Evolutionary conservation across 192 early-diverging fungal genomes (phyloP).

Genomic region (Funneliformis mosseae): DNA sequence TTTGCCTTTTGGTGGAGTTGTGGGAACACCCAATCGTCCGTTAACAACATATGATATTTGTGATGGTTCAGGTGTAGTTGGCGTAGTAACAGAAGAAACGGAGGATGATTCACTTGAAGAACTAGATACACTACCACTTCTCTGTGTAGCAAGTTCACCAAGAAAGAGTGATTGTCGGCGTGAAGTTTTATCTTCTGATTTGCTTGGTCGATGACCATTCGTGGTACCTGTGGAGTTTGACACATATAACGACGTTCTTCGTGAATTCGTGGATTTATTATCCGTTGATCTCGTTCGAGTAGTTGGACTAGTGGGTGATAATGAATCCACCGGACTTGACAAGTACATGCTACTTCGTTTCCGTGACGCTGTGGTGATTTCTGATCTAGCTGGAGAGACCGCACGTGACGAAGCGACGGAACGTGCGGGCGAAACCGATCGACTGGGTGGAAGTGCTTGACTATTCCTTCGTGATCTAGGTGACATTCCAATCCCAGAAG

Average conservation of each 20-base stretch:
- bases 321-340: not conserved
- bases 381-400: not conserved
- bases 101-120: constrained; percentile 25
- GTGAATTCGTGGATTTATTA: not conserved
- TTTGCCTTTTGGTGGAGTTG: not conserved
- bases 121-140: constrained; percentile 25
- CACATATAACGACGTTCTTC: not conserved
- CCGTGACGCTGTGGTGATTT: not conserved
- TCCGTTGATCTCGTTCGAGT: not conserved
- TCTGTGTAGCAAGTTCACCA: not conserved
- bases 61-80: constrained; percentile 23
- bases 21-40: constrained; percentile 9
- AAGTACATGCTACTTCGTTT: not conserved
- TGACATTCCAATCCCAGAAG: not conserved
- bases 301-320: not conserved
- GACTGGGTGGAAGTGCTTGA: not conserved
- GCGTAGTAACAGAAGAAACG: constrained; percentile 14
- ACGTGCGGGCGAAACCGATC: not conserved
- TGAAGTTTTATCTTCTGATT: not conserved
- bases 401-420: not conserved
- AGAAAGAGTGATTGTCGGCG: not conserved
- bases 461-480: not conserved
- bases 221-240: not conserved
- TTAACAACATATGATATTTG: constrained; percentile 18
- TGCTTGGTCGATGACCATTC: not conserved